Percentiles rank a stretch among this genome's conserved stretches.
These are phyloP conservation scores for Fusarium devonianum DNA, from an alignment of 2,329 filamentous ascomycete species.

Conservation along the genomic window DNA sequence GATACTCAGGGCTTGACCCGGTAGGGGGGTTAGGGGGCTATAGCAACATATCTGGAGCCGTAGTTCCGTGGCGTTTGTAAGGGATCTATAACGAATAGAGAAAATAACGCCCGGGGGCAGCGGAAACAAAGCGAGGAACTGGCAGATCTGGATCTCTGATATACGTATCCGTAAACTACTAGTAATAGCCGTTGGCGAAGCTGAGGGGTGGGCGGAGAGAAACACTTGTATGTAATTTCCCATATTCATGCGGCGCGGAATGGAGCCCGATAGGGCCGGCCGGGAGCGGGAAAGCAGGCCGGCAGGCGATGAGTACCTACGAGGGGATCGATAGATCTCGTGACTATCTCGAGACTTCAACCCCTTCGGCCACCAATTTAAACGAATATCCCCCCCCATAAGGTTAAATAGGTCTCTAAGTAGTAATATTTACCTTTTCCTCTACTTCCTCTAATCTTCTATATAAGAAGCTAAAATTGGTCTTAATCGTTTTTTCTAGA, in stretches of 20 bases:
- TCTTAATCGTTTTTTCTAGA: too few species aligned
- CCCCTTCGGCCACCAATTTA: too few species aligned
- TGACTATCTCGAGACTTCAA: too few species aligned
- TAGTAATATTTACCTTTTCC: too few species aligned
- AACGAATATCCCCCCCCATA: too few species aligned
- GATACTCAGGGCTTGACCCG: constrained; percentile 15
- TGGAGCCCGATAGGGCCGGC: constrained; percentile 29
- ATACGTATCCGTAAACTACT: too few species aligned
- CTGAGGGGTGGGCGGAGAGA: constrained; percentile 8
- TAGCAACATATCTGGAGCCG: constrained; percentile 13
- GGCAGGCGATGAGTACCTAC: too few species aligned
- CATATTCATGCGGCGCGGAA: constrained; percentile 39
- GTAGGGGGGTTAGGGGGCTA: background rate
- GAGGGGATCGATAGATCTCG: too few species aligned
- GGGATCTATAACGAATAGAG: constrained; percentile 6
- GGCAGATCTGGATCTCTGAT: constrained; percentile 23
- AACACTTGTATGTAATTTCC: constrained; percentile 35
- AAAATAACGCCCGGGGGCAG: constrained; percentile 11
- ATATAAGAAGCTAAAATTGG: too few species aligned
- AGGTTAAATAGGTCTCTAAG: too few species aligned
- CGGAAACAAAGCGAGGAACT: constrained; percentile 1
- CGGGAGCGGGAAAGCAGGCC: constrained; percentile 12
- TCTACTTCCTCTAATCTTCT: too few species aligned
- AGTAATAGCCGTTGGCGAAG: too few species aligned
- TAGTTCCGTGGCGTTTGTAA: constrained; percentile 19